Evolutionary conservation across 495 filamentous ascomycete genomes (phyloP), one percentile per base, ranked within the genome.

Genomic region (Thermochaetoides thermophila): DNA sequence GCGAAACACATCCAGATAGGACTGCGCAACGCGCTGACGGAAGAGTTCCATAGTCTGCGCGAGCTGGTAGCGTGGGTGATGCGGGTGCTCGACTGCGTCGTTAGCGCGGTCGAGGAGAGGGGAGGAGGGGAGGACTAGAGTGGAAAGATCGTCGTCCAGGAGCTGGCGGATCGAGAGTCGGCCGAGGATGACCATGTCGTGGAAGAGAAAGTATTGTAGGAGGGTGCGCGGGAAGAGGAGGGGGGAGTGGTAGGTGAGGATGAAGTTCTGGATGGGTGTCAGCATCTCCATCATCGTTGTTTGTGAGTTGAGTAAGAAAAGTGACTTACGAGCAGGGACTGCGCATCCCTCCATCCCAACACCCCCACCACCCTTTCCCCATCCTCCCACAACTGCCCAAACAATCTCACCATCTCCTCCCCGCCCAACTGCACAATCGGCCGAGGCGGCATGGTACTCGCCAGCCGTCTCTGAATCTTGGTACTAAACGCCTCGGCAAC

Each of bases 401-500:
- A 63, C 43, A 80, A 74, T 35, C 56, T 56, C 41, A 74, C 67
- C 5, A 86, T 83, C 47, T 82, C 74, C 14, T 76, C 71, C 32
- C 79, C 74, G 24, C 65, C 70, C 21, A 82, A 66, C 19, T 79
- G 68, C 11, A 94, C 80, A 43, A 95, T 86, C 5, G 87, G 84
- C 17, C 87, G 74, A 16, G 89, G 91, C 3, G 89, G 89, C 32
- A 92, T 82, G 4, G 82, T 94, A 45, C 84, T 94, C 6, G 89
- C 84, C 4, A 97, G 60, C 39, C 74, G 77, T 9, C 91, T 71
- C 49, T 97, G 89, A 8, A 96, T 68, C 53, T 91, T 94, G 20
- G 74, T 69, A 45, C 84, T 94, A 53, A 94, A 96, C 2, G 89
- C 71, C 23, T 76, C 73, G 9, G 73, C 64, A 2, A 89, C 75